A percentile compares a stretch with the other conserved stretches of the same genome.
Evolutionary conservation across 768 basidiomycete species (phyloP).

Genomic region (Mycena polygramma): DNA sequence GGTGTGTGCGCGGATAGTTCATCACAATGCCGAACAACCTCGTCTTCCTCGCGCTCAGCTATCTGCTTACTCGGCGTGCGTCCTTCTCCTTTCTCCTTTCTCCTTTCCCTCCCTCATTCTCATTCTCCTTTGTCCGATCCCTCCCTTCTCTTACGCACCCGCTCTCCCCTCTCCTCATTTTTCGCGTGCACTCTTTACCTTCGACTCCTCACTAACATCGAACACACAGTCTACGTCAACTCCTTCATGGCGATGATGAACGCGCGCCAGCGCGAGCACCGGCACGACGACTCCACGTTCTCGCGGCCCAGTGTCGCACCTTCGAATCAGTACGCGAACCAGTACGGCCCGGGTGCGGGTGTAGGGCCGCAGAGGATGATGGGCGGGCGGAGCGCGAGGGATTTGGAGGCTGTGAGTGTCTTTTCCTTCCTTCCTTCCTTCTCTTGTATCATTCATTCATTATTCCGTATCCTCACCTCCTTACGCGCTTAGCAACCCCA

Average conservation of each 20-base stretch:
- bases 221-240: slow-evolving; percentile 67
- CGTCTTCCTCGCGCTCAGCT: slow-evolving; percentile 57
- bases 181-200: too few species aligned
- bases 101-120: neutral
- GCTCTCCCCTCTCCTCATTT: too few species aligned
- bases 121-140: too few species aligned
- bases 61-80: slow-evolving; percentile 60
- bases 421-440: too few species aligned
- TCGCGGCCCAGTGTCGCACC: neutral
- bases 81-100: neutral
- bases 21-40: slow-evolving; percentile 59
- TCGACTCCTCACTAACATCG: too few species aligned
- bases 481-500: too few species aligned
- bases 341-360: neutral
- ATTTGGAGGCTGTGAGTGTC: too few species aligned
- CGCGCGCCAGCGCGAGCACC: slow-evolving; percentile 26
- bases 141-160: too few species aligned
- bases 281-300: slow-evolving; percentile 5
- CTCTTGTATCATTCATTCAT: too few species aligned
- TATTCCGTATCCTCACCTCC: too few species aligned
- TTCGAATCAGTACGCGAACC: neutral
- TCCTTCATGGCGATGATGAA: slow-evolving; percentile 52
- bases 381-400: too few species aligned
- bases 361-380: neutral
- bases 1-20: too few species aligned